Base-by-base conservation (phyloP, 2,329 filamentous ascomycete species). In the Moelleriella libera region DNA sequence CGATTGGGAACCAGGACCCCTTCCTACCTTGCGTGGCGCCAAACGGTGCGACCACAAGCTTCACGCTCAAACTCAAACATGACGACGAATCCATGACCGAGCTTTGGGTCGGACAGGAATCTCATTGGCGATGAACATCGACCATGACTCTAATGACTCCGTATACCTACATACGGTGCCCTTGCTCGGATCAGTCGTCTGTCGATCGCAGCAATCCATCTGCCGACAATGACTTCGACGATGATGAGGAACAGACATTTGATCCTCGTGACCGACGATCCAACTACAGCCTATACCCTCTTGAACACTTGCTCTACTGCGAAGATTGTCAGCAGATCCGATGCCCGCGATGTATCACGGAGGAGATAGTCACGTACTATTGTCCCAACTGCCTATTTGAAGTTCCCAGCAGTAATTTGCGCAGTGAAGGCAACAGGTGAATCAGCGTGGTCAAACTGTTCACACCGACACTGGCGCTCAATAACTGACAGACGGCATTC, bases 291-390 rank as follows among this genome's bases (percentile, higher is more conserved):
- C 73, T 98, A 32, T 96, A 90, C 60, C 90, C 92, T 1, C 80
- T 96, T 43, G 90, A 97, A 60, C 83, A 96, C 61, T 77, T 98
- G 30, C 76, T 97, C 41, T 98, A 94, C 69, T 98, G 92, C 70
- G 90, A 95, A 61, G 92, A 97, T 63, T 98, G 92, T 64, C 88
- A 94, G 62, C 85, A 95, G 65, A 94, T 97, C 52, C 85, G 92
- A 55, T 98, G 92, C 62, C 86, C 88, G 5, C 76, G 88, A 67
- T 98, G 92, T 60, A 85, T 94, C 47, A 78, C 83, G 44, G 92
- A 98, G 61, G 92, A 98, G 67, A 88, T 95, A 48, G 82, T 94
- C 44, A 92, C 87, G 47, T 96, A 88, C 74, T 98, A 87, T 66
- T 98, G 92, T 59, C 92, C 92, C 5, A 90, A 81, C 62, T 98